These are phyloP conservation scores for Cladorrhinum samala DNA, from an alignment of 495 filamentous ascomycete genomes.

Conservation along the genomic window DNA sequence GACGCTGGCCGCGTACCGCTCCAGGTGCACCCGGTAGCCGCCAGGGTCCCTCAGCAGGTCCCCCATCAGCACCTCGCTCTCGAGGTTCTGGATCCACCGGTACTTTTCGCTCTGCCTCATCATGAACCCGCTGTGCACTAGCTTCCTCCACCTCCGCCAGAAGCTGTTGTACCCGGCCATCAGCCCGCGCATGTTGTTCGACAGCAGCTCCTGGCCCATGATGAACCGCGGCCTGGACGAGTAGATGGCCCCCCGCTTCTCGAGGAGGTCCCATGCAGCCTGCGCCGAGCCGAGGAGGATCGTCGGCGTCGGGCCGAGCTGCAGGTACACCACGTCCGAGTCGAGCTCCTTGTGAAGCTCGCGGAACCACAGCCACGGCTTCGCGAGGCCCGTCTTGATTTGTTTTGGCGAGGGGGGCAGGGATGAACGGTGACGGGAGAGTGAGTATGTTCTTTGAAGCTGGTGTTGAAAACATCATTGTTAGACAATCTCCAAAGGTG, in stretches of 20 bases:
- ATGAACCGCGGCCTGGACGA: conserved; percentile 43
- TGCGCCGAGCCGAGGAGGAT: conserved; percentile 58
- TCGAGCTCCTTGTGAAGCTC: conserved; percentile 49
- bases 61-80: conserved; percentile 41
- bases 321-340: conserved; percentile 53
- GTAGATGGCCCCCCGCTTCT: conserved; percentile 48
- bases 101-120: conserved; percentile 48
- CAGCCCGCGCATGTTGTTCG: conserved; percentile 42
- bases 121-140: conserved; percentile 51
- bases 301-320: conserved; percentile 56
- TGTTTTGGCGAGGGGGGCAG: conserved; percentile 30
- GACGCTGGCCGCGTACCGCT: conserved; percentile 53
- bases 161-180: conserved; percentile 46
- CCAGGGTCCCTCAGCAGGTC: conserved; percentile 37
- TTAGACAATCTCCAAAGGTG: no score
- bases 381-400: conserved; percentile 30
- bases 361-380: conserved; percentile 57
- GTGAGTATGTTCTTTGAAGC: not conserved
- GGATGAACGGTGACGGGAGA: conserved; percentile 19
- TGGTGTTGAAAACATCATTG: no score
- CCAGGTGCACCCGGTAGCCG: conserved; percentile 31
- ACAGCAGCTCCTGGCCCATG: conserved; percentile 48
- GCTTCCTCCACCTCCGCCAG: conserved; percentile 51
- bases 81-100: conserved; percentile 50
- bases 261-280: conserved; percentile 48